Percentiles rank a stretch among this genome's conserved stretches.
Evolutionary conservation across 192 early-diverging fungal genomes (phyloP).

Genomic region (Backusella luteola): DNA sequence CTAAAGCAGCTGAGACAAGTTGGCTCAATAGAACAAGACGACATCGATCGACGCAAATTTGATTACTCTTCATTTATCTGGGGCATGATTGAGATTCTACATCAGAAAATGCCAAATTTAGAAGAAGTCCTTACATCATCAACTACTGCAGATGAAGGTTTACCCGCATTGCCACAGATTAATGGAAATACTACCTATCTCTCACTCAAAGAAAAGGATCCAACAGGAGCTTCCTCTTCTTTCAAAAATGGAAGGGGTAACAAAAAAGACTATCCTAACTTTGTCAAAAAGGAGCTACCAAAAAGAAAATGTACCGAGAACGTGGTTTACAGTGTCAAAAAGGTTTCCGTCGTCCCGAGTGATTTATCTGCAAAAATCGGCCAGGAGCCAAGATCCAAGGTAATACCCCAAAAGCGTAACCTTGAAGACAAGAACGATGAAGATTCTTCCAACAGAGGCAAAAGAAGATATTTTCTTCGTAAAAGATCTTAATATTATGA

Average conservation of each 20-base stretch:
- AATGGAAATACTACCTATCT: not conserved
- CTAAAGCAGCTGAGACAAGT: not conserved
- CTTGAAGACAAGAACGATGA: not conserved
- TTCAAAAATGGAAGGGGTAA: not conserved
- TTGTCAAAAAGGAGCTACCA: not conserved
- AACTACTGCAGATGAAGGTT: not conserved
- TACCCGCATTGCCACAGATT: not conserved
- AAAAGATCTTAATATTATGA: not conserved
- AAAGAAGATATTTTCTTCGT: not conserved
- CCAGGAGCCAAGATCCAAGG: not conserved
- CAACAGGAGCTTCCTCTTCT: not conserved
- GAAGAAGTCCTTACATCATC: not conserved
- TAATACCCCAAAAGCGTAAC: not conserved
- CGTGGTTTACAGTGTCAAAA: not conserved
- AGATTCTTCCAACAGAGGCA: not conserved
- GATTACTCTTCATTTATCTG: not conserved
- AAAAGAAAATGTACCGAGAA: not conserved
- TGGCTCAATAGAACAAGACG: not conserved
- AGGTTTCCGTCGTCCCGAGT: not conserved
- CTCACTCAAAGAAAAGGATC: not conserved
- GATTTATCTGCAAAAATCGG: not conserved
- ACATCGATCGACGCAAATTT: not conserved
- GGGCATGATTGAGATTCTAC: not conserved
- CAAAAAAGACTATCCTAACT: not conserved
- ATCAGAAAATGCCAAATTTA: not conserved